Percentiles rank a stretch among this genome's conserved stretches.
Evolutionary conservation across 768 basidiomycete species (phyloP).

Genomic region (Mycena belliarum): DNA sequence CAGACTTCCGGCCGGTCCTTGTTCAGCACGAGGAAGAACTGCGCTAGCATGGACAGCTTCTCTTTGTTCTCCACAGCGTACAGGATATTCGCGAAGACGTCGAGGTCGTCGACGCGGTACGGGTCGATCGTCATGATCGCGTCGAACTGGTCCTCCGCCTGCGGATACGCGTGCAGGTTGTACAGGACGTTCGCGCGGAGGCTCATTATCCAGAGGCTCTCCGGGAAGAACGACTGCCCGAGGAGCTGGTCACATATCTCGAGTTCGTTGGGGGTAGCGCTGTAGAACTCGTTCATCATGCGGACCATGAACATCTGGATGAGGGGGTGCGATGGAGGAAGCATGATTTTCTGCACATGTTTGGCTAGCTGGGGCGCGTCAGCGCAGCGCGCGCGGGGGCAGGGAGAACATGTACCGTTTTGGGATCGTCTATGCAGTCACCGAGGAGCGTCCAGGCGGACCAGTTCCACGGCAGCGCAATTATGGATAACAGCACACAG

Average conservation of each 20-base stretch:
- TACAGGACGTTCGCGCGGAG: conserved; percentile 67
- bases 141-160: conserved; percentile 16
- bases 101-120: conserved; percentile 75
- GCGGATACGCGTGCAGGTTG: conserved; percentile 55
- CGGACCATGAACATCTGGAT: conserved; percentile 69
- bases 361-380: conserved; percentile 2
- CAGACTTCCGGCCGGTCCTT: conserved; percentile 79
- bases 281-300: conserved; percentile 67
- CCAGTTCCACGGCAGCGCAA: conserved; percentile 72
- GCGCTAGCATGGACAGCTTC: conserved; percentile 71
- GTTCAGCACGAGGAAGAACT: conserved; percentile 67
- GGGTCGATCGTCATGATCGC: conserved; percentile 53
- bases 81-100: conserved; percentile 78
- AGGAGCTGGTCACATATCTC: conserved; percentile 61
- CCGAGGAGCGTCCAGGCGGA: conserved; percentile 64
- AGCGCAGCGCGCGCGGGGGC: not conserved
- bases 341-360: conserved; percentile 46
- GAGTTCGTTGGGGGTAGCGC: conserved; percentile 62
- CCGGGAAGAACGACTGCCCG: conserved; percentile 54
- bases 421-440: conserved; percentile 54
- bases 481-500: conserved; percentile 54
- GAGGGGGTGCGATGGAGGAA: conserved; percentile 54
- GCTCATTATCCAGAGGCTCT: conserved; percentile 66
- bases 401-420: conserved; percentile 47
- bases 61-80: conserved; percentile 73